A percentile compares a stretch with the other conserved stretches of the same genome.
Conservation (phyloP, 2,329 filamentous ascomycete genomes). For the Fusarium subtropicale region DNA sequence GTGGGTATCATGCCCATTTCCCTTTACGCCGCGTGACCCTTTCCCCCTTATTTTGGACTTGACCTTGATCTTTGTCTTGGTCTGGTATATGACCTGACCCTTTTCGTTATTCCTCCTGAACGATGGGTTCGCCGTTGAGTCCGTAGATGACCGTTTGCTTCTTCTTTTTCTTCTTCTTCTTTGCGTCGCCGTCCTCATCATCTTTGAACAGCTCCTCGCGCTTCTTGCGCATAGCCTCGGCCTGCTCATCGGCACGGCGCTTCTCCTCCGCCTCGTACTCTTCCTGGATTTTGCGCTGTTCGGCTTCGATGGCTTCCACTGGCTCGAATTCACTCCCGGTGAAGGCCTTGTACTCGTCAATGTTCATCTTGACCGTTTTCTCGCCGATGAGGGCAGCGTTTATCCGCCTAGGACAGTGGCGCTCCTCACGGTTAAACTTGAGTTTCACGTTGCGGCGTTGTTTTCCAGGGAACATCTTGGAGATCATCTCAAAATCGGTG, state of each 20-base stretch:
- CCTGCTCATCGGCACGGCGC: conserved; percentile 59
- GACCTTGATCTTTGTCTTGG: conserved; percentile 8
- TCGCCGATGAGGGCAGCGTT: conserved; percentile 71
- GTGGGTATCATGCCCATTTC: conserved; percentile 45
- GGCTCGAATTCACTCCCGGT: conserved; percentile 66
- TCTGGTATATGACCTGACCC: conserved; percentile 9
- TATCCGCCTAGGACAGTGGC: conserved; percentile 71
- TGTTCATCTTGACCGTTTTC: conserved; percentile 67
- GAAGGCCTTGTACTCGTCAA: conserved; percentile 69
- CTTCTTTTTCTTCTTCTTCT: conserved; percentile 53
- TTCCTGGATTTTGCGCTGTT: conserved; percentile 62
- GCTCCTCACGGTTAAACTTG: conserved; percentile 85
- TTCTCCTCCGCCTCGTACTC: conserved; percentile 59
- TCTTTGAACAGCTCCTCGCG: conserved; percentile 62
- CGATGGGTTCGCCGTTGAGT: conserved; percentile 54
- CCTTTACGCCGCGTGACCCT: conserved; percentile 36
- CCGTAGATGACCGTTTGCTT: conserved; percentile 53
- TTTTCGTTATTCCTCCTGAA: conserved; percentile 37
- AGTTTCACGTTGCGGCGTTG: conserved; percentile 80
- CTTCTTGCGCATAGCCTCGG: conserved; percentile 61
- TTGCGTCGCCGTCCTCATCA: conserved; percentile 48
- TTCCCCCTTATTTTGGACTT: conserved; percentile 21
- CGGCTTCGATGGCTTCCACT: conserved; percentile 67
- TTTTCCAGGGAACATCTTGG: conserved; percentile 78
- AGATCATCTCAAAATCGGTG: conserved; percentile 85